Base-by-base conservation (phyloP, 257 asterid species). In the Anisodus tanguticus region DNA sequence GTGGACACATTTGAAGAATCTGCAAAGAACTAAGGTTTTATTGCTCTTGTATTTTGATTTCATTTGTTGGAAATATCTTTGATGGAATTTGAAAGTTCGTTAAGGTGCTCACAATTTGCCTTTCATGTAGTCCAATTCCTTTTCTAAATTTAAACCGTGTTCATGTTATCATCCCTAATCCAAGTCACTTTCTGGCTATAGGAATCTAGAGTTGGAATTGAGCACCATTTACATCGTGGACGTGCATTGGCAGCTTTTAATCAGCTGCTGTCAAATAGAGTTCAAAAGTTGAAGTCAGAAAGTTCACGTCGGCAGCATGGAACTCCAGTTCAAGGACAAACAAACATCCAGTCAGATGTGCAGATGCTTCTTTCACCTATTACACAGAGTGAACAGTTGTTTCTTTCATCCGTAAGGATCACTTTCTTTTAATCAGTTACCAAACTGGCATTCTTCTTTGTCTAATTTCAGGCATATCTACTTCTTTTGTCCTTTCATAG, bases 201-300 rank as follows among this genome's bases (percentile, higher is more conserved):
- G 99, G 98, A 91, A 90, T 88, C 94, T 89, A 96, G 92, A 82
- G 91, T 87, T 37, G 99, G 98, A 71, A 89, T 97, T 84, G 98
- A 97, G 89, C 98, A 94, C 89, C 93, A 97, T 89, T 89, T 97
- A 90, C 98, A 94, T 89, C 98, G 99, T 86, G 99, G 99, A 45
- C 98, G 97, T 88, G 97, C 99, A 82, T 87, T 97, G 86, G 98
- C 97, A 51, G 97, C 98, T 87, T 90, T 93, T 58, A 89, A 88
- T 86, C 90, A 92, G 85, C 89, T 97, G 62, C 95, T 97, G 83
- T 87, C 92, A 69, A 92, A 91, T 77, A 92, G 99, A 90, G 94
- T 91, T 87, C 90, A 90, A 82, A 91, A 85, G 85, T 86, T 92
- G 90, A 93, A 92, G 83, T 84, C 91, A 85, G 94, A 91, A 85